Percentiles rank a stretch among this genome's conserved stretches.
phyloP scores from a whole-genome alignment of 805 yeast species.

The Sugiyamaella americana region DNA sequence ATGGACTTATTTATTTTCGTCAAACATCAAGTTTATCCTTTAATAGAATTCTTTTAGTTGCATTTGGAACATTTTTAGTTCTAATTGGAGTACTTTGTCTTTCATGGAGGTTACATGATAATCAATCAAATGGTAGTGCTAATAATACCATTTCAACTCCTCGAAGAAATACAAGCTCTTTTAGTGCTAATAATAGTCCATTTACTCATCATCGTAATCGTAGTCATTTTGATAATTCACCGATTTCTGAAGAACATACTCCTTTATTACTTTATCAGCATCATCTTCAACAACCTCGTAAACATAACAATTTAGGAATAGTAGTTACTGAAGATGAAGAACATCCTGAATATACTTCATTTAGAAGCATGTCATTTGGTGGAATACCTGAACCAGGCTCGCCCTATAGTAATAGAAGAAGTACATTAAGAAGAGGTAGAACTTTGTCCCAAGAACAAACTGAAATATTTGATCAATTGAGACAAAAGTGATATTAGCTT shows the following conservation, averaged over 20 bases:
- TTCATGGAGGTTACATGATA: slow-evolving; percentile 42
- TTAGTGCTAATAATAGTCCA: not conserved
- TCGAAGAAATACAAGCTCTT: not conserved
- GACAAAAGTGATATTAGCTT: slow-evolving; percentile 17
- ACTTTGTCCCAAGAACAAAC: slow-evolving; percentile 49
- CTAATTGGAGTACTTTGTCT: slow-evolving; percentile 58
- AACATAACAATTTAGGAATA: not conserved
- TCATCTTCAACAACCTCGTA: not conserved
- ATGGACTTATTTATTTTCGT: slow-evolving; percentile 54
- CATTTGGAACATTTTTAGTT: slow-evolving; percentile 42
- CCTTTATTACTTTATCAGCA: slow-evolving; percentile 7
- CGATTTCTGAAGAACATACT: slow-evolving; percentile 4
- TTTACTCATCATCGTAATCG: not conserved
- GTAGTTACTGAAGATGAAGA: slow-evolving; percentile 1
- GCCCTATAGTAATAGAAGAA: slow-evolving; percentile 14
- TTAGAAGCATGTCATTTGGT: slow-evolving; percentile 21
- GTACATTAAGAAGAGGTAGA: slow-evolving; percentile 27
- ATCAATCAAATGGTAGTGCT: not conserved
- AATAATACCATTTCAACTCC: not conserved
- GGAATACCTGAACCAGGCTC: slow-evolving; percentile 21
- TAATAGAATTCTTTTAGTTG: slow-evolving; percentile 38
- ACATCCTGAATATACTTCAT: slow-evolving; percentile 25
- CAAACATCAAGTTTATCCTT: slow-evolving; percentile 41
- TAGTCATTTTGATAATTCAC: not conserved
- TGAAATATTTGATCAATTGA: slow-evolving; percentile 43